A percentile compares a stretch with the other conserved stretches of the same genome.
phyloP scores from a whole-genome alignment of 805 yeast species.

The Wickerhamomyces tratensis region DNA sequence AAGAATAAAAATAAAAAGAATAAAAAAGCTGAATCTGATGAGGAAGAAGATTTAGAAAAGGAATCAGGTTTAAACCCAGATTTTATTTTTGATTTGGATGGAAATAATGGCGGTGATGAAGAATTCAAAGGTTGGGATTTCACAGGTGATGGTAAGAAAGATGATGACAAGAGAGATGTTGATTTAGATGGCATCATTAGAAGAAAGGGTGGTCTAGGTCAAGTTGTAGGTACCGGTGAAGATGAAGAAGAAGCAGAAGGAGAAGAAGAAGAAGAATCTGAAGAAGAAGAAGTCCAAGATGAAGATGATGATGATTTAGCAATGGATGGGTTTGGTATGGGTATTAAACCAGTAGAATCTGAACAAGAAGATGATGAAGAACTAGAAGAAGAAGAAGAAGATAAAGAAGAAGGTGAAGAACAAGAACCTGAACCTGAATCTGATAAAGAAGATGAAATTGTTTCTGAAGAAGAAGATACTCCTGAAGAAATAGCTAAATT shows the following conservation, averaged over 20 bases:
- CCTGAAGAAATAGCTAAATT: constrained; percentile 78
- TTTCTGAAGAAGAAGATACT: constrained; percentile 45
- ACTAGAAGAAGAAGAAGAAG: constrained; percentile 25
- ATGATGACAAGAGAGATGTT: constrained; percentile 42
- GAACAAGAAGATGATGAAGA: constrained; percentile 18
- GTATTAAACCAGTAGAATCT: constrained; percentile 21
- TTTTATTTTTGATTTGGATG: constrained; percentile 62
- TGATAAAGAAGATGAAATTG: constrained; percentile 28
- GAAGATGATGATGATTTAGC: constrained; percentile 31
- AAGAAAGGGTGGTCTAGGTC: constrained; percentile 72
- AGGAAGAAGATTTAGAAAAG: constrained; percentile 24
- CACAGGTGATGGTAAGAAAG: constrained; percentile 32
- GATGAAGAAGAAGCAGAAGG: constrained; percentile 21
- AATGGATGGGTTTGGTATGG: constrained; percentile 37
- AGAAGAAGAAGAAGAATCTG: constrained; percentile 18
- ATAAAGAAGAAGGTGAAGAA: constrained; percentile 21
- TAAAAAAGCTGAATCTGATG: constrained; percentile 10
- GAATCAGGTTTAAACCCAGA: constrained; percentile 63
- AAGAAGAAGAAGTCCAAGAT: constrained; percentile 17
- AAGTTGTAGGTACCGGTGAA: constrained; percentile 35
- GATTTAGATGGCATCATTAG: constrained; percentile 83
- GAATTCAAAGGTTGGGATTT: constrained; percentile 82
- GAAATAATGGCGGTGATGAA: constrained; percentile 33
- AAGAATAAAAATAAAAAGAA: constrained; percentile 16
- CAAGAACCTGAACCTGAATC: constrained; percentile 19